phyloP scores from a whole-genome alignment of 768 basidiomycete species.

The Calocera cornea region DNA sequence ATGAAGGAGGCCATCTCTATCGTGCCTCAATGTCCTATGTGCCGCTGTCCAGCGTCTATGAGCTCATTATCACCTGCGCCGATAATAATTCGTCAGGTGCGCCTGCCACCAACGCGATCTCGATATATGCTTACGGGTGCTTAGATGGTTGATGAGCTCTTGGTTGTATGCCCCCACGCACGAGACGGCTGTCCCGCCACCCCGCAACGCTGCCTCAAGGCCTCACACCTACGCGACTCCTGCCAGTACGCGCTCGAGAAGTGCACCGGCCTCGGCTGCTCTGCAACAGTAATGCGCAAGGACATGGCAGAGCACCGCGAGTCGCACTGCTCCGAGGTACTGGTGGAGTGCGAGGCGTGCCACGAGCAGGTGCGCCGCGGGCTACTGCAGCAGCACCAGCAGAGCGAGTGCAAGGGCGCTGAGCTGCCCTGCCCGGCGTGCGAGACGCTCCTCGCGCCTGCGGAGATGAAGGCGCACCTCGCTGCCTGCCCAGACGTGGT shows the following conservation, averaged over 20 bases:
- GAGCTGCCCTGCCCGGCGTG: slow-evolving; percentile 33
- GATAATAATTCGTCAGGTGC: slow-evolving; percentile 60
- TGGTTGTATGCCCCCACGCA: slow-evolving; percentile 55
- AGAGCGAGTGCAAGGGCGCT: slow-evolving; percentile 28
- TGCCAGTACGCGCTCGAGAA: slow-evolving; percentile 45
- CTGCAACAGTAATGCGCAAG: slow-evolving; percentile 32
- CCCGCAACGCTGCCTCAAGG: slow-evolving; percentile 54
- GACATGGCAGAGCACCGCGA: slow-evolving; percentile 34
- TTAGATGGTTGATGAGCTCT: slow-evolving; percentile 71
- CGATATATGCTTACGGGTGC: background rate
- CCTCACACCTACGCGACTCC: slow-evolving; percentile 44
- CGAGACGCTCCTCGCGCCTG: slow-evolving; percentile 25
- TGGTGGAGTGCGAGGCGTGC: slow-evolving; percentile 31
- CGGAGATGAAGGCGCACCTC: slow-evolving; percentile 26
- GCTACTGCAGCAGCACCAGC: slow-evolving; percentile 26
- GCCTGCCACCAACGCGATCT: slow-evolving; percentile 19
- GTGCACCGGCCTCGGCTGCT: slow-evolving; percentile 39
- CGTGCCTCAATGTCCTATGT: slow-evolving; percentile 68
- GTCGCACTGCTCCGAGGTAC: slow-evolving; percentile 22
- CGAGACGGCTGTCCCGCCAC: slow-evolving; percentile 46
- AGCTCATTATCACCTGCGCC: slow-evolving; percentile 53
- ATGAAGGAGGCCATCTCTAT: slow-evolving; percentile 55
- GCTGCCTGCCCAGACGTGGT: slow-evolving; percentile 29
- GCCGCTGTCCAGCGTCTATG: slow-evolving; percentile 51
- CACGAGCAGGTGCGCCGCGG: slow-evolving; percentile 7